Base-by-base conservation (phyloP, 179 eudicot species). In the Silene coronaria region DNA sequence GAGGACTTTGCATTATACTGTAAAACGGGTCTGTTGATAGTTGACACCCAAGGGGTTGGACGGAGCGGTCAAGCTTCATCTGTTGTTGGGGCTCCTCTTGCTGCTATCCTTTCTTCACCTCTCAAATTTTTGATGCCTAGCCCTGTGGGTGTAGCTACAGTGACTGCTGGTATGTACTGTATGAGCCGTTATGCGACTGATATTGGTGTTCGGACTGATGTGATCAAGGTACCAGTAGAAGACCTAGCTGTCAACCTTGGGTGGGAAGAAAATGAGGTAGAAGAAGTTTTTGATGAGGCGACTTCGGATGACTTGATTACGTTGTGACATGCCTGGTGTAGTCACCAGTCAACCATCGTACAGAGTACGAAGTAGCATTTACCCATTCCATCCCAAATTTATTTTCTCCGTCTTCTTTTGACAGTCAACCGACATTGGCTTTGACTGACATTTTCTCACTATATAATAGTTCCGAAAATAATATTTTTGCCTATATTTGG, bases 41-140 rank as follows among this genome's bases (percentile, higher is more conserved):
- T 86, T 46, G 98, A 96, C 28, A 84, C 79, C 27, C 58, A 72
- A 3, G 97, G 96, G 60, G 91, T 89, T 59, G 99, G 98, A 75
- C 83, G 93, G 77, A 96, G 99, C 23, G 99, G 99, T 28, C 99
- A 96, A 75, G 99, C 99, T 72, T 96, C 97, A 60, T 89, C 96
- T 22, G 86, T 93, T 5, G 42, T 96, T n/a, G 98, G 98, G 76
- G 99, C 99, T 23, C 98, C 97, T 27, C 79, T 96, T 72, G 98
- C 98, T 22, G 98, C 98, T 12, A 89, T 94, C 46, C 86, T 94
- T 36, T 90, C 98, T 19, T 87, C 98, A 14, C 97, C 98, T 48
- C 80, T 91, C 70, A 94, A 89, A 69, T 65, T 94, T 58, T 77
- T 94, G 48, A 86, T 90, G 84, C 96, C 98, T 9, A 90, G 94